A percentile compares a stretch with the other conserved stretches of the same genome.
Evolutionary conservation across 75 land plant species (phyloP).

Genomic region (Azolla pinnata): DNA sequence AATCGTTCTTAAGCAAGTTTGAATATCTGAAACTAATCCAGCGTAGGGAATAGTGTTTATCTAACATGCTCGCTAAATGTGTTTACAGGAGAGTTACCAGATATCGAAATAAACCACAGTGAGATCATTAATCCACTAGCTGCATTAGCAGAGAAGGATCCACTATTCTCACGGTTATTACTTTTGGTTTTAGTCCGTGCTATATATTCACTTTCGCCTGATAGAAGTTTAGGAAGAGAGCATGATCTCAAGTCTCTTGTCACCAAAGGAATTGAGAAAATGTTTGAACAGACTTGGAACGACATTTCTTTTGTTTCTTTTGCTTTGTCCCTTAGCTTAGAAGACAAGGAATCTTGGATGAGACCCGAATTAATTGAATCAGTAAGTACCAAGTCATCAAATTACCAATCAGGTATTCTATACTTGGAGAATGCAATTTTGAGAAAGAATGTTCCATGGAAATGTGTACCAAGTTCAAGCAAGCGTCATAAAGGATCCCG

Average conservation of each 20-base stretch:
- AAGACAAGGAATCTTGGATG: conserved; percentile 30
- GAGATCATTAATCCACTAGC: conserved; percentile 34
- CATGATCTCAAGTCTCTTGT: conserved; percentile 16
- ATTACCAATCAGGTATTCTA: conserved; percentile 36
- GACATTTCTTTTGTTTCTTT: conserved; percentile 29
- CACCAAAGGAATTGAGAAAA: conserved; percentile 28
- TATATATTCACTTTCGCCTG: conserved; percentile 18
- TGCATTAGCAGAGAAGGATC: conserved; percentile 34
- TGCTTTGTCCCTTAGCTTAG: conserved; percentile 26
- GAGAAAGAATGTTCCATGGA: conserved; percentile 22
- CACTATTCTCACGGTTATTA: conserved; percentile 35
- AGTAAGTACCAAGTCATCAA: conserved; percentile 33
- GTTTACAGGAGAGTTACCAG: conserved; percentile 45
- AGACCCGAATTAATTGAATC: conserved; percentile 31
- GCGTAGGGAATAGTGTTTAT: too few relatives aligned
- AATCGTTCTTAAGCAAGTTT: too few relatives aligned
- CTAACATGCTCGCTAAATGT: too few relatives aligned
- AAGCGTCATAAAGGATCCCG: conserved; percentile 32
- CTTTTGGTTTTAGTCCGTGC: conserved; percentile 24
- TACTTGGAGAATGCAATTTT: conserved; percentile 34
- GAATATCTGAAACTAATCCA: too few relatives aligned
- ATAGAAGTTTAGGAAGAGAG: conserved; percentile 9
- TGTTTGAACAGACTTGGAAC: conserved; percentile 25
- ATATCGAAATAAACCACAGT: conserved; percentile 40
- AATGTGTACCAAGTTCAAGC: conserved; percentile 1